These are phyloP conservation scores for Neolentinus lepideus DNA, from an alignment of 1,284 basidiomycete genomes.

Conservation along the genomic window DNA sequence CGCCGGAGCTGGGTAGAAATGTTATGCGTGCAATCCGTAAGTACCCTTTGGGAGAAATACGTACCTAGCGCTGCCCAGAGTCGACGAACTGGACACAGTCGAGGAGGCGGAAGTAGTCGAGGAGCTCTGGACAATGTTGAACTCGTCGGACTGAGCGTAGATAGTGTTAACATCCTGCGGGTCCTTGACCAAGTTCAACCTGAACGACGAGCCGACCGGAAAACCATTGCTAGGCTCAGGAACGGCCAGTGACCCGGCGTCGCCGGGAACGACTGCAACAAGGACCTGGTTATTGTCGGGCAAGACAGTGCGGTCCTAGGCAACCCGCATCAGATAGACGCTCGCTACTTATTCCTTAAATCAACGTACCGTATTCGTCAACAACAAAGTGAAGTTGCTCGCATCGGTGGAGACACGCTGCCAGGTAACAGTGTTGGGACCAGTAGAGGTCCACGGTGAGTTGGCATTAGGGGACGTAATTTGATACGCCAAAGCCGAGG, in stretches of 20 bases:
- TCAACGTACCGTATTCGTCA: conserved; percentile 52
- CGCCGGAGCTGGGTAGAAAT: neutral
- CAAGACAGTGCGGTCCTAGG: conserved; percentile 21
- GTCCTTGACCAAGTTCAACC: conserved; percentile 61
- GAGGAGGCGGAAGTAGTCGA: conserved; percentile 7
- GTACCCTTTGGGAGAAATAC: neutral
- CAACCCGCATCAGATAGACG: conserved; percentile 4
- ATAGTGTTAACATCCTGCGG: conserved; percentile 37
- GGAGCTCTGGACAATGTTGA: conserved; percentile 37
- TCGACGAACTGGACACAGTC: neutral
- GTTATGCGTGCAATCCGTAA: neutral
- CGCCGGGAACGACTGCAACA: conserved; percentile 40
- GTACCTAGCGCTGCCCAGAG: neutral
- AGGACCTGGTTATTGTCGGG: conserved; percentile 35
- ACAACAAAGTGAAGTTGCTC: conserved; percentile 58
- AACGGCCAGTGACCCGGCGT: conserved; percentile 25
- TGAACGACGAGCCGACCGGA: conserved; percentile 47
- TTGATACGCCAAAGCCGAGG: conserved; percentile 52
- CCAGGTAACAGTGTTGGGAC: conserved; percentile 59
- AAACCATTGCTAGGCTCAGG: conserved; percentile 53
- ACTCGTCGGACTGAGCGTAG: conserved; percentile 58
- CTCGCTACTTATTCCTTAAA: neutral
- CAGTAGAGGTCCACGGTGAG: conserved; percentile 51
- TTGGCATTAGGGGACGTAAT: conserved; percentile 45
- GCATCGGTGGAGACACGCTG: conserved; percentile 56